Base-by-base conservation (phyloP, 352 stramenopile species). In the Phytophthora macrochlamydospora region DNA sequence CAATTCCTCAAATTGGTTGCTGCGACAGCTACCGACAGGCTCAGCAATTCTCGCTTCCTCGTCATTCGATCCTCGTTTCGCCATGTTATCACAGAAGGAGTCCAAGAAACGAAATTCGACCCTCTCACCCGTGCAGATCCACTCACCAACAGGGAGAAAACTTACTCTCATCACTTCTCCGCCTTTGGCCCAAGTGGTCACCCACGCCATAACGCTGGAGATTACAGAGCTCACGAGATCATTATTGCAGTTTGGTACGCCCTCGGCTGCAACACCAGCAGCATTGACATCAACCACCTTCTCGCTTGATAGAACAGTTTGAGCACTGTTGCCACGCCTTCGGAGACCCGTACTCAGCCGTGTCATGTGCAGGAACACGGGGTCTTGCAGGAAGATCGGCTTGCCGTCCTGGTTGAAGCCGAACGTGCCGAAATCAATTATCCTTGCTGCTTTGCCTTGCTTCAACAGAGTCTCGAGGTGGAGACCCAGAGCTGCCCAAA, bases 141-240 rank as follows among this genome's bases (percentile, higher is more conserved):
- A 91, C 44, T 91, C 80, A n/a, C 82, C 82, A 6, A 89, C 35
- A 3, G 82, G 82, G 7, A 71, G 49, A 9, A 88, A 62, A 4
- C 68, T 72, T 18, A 91, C 53, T 2, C 69, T 67, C 37, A 84
- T 58, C 28, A 61, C 40, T 7, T 65, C 65, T 4, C 77, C 77
- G 37, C 78, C 69, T 56, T 89, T 89, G 32, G 73, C 72, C 62
- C 68, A 69, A 33, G 75, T 70, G 12, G 62, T 56, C 0, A 85
- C 57, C 46, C 71, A 75, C n/a, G 77, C 77, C 1, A 89, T 14
- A 9, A 85, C 70, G 38, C 75, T 72, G 4, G 67, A 57, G 3
- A 89, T 65, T 1, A 89, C 79, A 1, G 72, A 58, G 7, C 62
- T 58, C 2, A 83, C 73, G 14, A 86, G 29, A 2, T 85, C 79